Evolutionary conservation across 441 rosid genomes (phyloP).

Genomic region (Hypseocharis bilobata): DNA sequence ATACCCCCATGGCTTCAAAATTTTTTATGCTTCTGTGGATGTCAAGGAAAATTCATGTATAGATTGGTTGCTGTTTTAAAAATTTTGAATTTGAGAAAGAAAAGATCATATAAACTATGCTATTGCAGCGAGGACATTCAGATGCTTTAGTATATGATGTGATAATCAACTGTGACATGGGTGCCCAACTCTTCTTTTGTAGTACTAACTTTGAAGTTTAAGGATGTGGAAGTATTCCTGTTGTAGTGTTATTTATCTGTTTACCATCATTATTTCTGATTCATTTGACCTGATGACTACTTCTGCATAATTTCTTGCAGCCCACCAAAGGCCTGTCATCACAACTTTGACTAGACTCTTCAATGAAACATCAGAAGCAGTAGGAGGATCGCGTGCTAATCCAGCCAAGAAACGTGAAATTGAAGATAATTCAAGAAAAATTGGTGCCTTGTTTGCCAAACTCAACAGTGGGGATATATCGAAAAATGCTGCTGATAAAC

Average conservation of each 20-base stretch:
- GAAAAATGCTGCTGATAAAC: conserved; percentile 80
- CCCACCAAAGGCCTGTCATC: conserved; percentile 60
- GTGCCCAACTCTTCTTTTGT: background rate
- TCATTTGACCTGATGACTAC: background rate
- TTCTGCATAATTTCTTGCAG: conserved; percentile 36
- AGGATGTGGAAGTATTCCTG: background rate
- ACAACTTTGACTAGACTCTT: conserved; percentile 74
- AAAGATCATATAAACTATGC: too few species aligned
- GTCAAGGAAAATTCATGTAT: background rate
- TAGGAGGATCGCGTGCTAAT: conserved; percentile 86
- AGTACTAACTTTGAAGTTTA: background rate
- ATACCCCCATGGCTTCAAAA: too few species aligned
- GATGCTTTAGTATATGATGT: background rate
- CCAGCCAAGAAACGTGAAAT: conserved; percentile 84
- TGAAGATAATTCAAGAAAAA: conserved; percentile 84
- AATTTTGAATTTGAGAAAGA: background rate
- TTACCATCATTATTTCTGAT: background rate
- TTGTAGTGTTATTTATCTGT: background rate
- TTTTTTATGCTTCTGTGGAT: background rate
- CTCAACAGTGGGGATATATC: conserved; percentile 88
- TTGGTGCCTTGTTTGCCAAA: conserved; percentile 88
- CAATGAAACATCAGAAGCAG: conserved; percentile 83
- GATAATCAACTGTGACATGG: background rate
- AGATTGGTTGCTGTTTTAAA: background rate
- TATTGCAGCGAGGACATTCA: background rate